A percentile compares a stretch with the other conserved stretches of the same genome.
These are phyloP conservation scores for Pisolithus sp. DNA, from an alignment of 768 basidiomycete species.

Conservation along the genomic window DNA sequence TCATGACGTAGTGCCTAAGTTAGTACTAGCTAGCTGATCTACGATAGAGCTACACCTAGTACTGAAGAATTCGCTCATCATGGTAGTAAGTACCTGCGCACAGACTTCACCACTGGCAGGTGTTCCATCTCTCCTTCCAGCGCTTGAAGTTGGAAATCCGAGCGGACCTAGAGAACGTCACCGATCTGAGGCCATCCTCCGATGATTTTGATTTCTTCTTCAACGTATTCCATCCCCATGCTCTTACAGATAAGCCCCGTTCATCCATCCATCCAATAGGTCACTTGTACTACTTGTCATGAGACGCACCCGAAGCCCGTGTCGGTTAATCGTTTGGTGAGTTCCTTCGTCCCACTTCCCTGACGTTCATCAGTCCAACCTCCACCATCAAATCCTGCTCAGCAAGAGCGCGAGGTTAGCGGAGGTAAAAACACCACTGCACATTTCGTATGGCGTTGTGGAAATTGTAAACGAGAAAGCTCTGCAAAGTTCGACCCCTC, in stretches of 20 bases:
- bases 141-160: slow-evolving; percentile 61
- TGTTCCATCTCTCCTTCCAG: slow-evolving; percentile 25
- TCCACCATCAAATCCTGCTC: slow-evolving; percentile 5
- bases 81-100: slow-evolving; percentile 44
- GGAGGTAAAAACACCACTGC: slow-evolving; percentile 64
- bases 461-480: slow-evolving; percentile 71
- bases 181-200: slow-evolving; percentile 56
- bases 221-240: slow-evolving; percentile 39
- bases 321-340: slow-evolving; percentile 63
- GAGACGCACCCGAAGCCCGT: slow-evolving; percentile 71
- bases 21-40: too few relatives aligned
- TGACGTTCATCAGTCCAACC: neutral
- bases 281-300: slow-evolving; percentile 74
- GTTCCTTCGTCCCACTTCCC: neutral
- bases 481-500: slow-evolving; percentile 71
- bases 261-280: slow-evolving; percentile 33
- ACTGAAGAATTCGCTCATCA: slow-evolving; percentile 12
- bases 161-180: slow-evolving; percentile 77
- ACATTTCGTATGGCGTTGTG: slow-evolving; percentile 78
- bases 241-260: neutral
- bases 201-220: slow-evolving; percentile 79
- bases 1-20: neutral
- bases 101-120: neutral
- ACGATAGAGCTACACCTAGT: too few relatives aligned
- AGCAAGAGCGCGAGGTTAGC: slow-evolving; percentile 66